Evolutionary conservation across 495 filamentous ascomycete species (phyloP), one percentile per base, ranked within the genome.

Genomic region (Aspergillus conjunctus): DNA sequence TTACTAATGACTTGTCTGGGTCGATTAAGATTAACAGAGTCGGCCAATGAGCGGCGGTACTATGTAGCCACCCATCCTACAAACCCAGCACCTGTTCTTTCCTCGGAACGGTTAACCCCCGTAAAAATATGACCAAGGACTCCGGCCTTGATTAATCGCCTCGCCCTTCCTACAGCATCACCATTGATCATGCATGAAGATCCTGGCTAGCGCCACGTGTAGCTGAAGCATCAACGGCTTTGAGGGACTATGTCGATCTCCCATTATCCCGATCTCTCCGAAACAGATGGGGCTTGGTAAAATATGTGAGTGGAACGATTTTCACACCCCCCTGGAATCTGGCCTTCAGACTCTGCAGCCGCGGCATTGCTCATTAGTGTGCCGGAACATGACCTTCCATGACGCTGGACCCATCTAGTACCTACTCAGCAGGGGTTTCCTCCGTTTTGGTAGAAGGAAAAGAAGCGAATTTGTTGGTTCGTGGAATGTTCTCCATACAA

Each of bases 151-250:
- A 54, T 54, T 54, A 21, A 39, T 37, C n/a, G 31, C 12, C 6
- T 14, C 52, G n/a, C 7, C 44, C 51, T 26, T 37, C 51, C 11
- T 53, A 53, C 51, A 33, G 30, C 51, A 53, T 41, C 52, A 50
- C 62, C 48, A 45, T 61, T 56, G 54, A 58, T 67, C 61, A 68
- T 77, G 75, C 72, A 77, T 77, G 71, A 72, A 69, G 71, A 78
- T 74, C 72, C 71, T 64, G 68, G 73, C 69, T 74, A 78, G 73
- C 73, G 73, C 75, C 75, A 78, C 75, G 71, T 76, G 75, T 69
- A 67, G 63, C 59, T 69, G 65, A 76, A 77, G 71, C 68, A 71
- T 72, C 71, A 75, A 77, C 74, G 72, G 71, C 73, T 77, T 71
- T 68, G 71, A 74, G 74, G 71, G 73, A 78, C 71, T 68, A 66